phyloP scores from a whole-genome alignment of 805 yeast genomes.

The Lipomyces oligophaga region DNA sequence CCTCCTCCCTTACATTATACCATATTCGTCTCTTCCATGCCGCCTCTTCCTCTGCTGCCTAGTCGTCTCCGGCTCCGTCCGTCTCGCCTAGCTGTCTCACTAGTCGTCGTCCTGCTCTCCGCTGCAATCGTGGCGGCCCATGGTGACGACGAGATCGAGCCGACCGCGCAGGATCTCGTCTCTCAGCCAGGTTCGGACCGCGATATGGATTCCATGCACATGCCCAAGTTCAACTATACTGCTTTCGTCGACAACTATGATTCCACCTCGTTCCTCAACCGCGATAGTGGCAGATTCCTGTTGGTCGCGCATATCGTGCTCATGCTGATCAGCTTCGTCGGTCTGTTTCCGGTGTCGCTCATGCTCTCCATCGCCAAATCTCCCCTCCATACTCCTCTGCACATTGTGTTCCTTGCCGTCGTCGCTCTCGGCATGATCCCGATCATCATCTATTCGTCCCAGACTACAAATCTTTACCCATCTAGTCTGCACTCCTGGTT shows the following conservation, averaged over 20 bases:
- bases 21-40: too few relatives aligned
- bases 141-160: slow-evolving; percentile 13
- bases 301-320: slow-evolving; percentile 24
- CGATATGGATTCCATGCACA: slow-evolving; percentile 9
- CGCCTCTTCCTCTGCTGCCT: too few relatives aligned
- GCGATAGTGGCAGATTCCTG: slow-evolving; percentile 18
- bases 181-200: slow-evolving; percentile 2
- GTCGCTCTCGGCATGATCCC: slow-evolving; percentile 51
- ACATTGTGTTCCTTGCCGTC: slow-evolving; percentile 49
- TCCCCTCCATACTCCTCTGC: slow-evolving; percentile 54
- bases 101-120: slow-evolving; percentile 2
- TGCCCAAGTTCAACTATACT: slow-evolving; percentile 23
- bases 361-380: slow-evolving; percentile 59
- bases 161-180: background rate
- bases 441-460: slow-evolving; percentile 52
- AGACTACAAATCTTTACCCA: slow-evolving; percentile 66
- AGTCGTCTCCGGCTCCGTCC: background rate
- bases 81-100: background rate
- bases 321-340: slow-evolving; percentile 24
- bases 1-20: too few relatives aligned
- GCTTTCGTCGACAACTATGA: slow-evolving; percentile 24
- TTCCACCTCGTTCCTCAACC: slow-evolving; percentile 28
- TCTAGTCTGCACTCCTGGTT: slow-evolving; percentile 66
- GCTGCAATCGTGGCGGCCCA: slow-evolving; percentile 12
- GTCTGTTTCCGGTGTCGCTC: slow-evolving; percentile 36